A percentile compares a stretch with the other conserved stretches of the same genome.
phyloP scores from a whole-genome alignment of 108 stramenopile species.

The Nitzschia sp. region DNA sequence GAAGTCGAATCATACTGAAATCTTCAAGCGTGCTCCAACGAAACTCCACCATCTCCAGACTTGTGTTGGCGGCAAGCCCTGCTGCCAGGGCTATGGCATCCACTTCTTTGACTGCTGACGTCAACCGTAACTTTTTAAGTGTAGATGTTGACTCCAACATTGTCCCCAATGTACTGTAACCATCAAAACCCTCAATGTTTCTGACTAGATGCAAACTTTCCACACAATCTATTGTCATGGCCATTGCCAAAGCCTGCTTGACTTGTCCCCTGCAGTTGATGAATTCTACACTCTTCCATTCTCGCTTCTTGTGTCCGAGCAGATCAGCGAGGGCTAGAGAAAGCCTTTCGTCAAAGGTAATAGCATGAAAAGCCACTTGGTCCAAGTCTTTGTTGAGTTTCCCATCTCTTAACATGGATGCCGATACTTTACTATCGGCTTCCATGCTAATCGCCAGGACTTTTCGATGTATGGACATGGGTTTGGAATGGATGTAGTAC shows the following conservation, averaged over 20 bases:
- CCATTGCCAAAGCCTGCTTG: conserved; percentile 2
- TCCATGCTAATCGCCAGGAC: conserved; percentile 2
- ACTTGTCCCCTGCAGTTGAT: conserved; percentile 11
- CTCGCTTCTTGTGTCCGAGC: conserved; percentile 3
- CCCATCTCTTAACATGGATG: neutral
- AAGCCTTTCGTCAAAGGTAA: conserved; percentile 3
- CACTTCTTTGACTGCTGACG: neutral
- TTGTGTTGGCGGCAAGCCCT: conserved; percentile 3
- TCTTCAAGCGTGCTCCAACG: conserved; percentile 9
- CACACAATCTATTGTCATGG: conserved; percentile 5
- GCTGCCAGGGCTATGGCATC: conserved; percentile 4
- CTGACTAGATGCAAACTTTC: conserved; percentile 11
- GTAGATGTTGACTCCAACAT: neutral
- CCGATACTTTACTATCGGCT: neutral
- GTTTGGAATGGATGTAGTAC: too few species aligned
- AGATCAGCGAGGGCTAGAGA: neutral
- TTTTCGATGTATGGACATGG: conserved; percentile 10
- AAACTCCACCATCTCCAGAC: conserved; percentile 2
- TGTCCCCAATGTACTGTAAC: neutral
- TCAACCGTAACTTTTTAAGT: conserved; percentile 11
- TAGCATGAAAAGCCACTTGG: conserved; percentile 5
- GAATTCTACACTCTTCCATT: conserved; percentile 5
- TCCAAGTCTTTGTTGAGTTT: neutral
- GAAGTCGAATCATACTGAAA: neutral
- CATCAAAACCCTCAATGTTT: conserved; percentile 7